Evolutionary conservation across 441 rosid genomes (phyloP).

Genomic region (Populus trichocarpa): DNA sequence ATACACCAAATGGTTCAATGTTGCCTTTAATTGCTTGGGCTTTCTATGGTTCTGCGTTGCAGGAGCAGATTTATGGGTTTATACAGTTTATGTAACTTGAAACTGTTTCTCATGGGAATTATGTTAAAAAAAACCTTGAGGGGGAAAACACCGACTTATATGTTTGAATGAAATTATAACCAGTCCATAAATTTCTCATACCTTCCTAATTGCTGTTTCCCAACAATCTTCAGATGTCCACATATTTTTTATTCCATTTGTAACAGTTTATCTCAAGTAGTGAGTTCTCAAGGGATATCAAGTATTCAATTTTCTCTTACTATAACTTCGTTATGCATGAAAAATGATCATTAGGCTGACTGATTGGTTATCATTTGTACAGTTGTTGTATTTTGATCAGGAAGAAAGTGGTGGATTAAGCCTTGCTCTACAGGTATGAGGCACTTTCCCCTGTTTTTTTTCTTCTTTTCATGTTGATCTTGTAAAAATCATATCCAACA

Average conservation of each 20-base stretch:
- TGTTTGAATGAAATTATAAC: neutral
- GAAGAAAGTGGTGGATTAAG: conserved; percentile 75
- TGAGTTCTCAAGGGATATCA: neutral
- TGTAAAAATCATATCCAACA: neutral
- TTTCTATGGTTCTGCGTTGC: neutral
- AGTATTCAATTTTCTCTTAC: neutral
- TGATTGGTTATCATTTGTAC: conserved; percentile 37
- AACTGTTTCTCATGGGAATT: neutral
- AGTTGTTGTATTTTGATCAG: conserved; percentile 83
- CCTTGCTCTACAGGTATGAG: conserved; percentile 82
- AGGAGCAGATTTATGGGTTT: neutral
- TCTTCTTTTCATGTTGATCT: neutral
- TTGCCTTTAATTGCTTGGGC: neutral
- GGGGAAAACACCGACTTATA: neutral
- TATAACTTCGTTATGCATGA: neutral
- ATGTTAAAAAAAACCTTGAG: neutral
- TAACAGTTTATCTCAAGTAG: neutral
- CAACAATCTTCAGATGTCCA: neutral
- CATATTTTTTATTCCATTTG: neutral
- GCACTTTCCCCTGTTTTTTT: neutral
- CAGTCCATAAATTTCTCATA: neutral
- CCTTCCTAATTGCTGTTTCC: neutral
- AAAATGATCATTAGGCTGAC: neutral
- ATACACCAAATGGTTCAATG: neutral
- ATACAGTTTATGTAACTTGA: neutral